Evolutionary conservation across 2,329 filamentous ascomycete genomes (phyloP).

Genomic region (Fusarium chlamydosporum): DNA sequence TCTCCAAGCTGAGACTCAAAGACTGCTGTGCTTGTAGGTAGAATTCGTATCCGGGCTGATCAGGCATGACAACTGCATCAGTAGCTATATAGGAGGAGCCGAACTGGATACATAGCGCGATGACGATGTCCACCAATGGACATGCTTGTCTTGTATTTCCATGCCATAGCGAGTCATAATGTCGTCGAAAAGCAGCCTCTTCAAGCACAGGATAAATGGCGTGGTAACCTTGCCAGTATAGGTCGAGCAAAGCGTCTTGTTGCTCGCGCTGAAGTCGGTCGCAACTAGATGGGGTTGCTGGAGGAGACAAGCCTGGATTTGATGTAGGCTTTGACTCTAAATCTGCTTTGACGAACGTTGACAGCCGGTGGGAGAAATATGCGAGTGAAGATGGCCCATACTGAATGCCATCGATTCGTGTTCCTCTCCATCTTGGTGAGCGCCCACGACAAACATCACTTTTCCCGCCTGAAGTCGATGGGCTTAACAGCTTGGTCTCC

Average conservation of each 20-base stretch:
- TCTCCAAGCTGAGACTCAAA: conserved; percentile 59
- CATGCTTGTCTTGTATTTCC: conserved; percentile 57
- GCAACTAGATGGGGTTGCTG: neutral
- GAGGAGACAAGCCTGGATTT: neutral
- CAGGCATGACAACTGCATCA: conserved; percentile 52
- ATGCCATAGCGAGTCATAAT: conserved; percentile 47
- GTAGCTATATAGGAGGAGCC: conserved; percentile 51
- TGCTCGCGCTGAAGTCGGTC: conserved; percentile 55
- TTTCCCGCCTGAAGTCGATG: neutral
- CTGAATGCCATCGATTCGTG: conserved; percentile 16
- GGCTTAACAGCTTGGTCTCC: conserved; percentile 33
- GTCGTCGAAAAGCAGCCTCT: conserved; percentile 43
- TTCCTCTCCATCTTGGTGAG: conserved; percentile 29
- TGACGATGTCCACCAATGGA: conserved; percentile 65
- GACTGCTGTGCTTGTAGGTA: conserved; percentile 63
- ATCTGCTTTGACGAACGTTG: conserved; percentile 31
- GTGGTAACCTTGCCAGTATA: conserved; percentile 65
- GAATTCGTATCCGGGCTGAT: conserved; percentile 58
- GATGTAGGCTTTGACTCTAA: neutral
- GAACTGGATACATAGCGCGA: conserved; percentile 67
- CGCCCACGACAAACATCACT: neutral
- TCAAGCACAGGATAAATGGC: conserved; percentile 56
- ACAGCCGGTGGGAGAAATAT: conserved; percentile 46
- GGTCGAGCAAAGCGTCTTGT: conserved; percentile 62
- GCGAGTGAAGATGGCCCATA: conserved; percentile 47